These are phyloP conservation scores for Morella rubra DNA, from an alignment of 306 rosid species.

Conservation along the genomic window DNA sequence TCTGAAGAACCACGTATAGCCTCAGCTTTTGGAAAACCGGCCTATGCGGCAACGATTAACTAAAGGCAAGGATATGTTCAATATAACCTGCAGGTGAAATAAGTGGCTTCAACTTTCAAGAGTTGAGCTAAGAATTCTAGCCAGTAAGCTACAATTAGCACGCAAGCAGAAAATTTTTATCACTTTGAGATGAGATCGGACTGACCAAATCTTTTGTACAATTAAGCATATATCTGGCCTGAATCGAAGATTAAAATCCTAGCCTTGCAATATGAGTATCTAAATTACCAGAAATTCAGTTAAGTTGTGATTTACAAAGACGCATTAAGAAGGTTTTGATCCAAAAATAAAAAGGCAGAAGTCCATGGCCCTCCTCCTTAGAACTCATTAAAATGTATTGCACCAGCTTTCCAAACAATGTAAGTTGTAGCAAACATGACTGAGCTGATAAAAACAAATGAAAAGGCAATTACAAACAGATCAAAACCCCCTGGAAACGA, in stretches of 20 bases:
- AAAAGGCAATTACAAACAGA: slow-evolving; percentile 55
- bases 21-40: background rate
- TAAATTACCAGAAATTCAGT: background rate
- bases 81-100: background rate
- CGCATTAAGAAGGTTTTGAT: slow-evolving; percentile 10
- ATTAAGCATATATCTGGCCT: slow-evolving; percentile 27
- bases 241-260: slow-evolving; percentile 19
- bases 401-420: slow-evolving; percentile 95
- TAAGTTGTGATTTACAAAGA: slow-evolving; percentile 6
- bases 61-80: background rate
- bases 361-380: slow-evolving; percentile 34
- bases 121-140: background rate
- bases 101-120: background rate
- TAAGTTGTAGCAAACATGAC: slow-evolving; percentile 92
- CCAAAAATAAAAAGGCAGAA: background rate
- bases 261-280: background rate
- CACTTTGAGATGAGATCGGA: slow-evolving; percentile 12
- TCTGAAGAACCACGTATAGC: background rate
- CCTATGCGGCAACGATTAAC: background rate
- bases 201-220: slow-evolving; percentile 33
- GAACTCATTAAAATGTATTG: slow-evolving; percentile 90
- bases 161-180: slow-evolving; percentile 13
- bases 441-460: slow-evolving; percentile 80
- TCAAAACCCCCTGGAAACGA: slow-evolving; percentile 78
- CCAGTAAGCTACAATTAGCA: background rate